Evolutionary conservation across 495 filamentous ascomycete species (phyloP), one percentile per base, ranked within the genome.

Genomic region (Recurvomyces mirabilis): DNA sequence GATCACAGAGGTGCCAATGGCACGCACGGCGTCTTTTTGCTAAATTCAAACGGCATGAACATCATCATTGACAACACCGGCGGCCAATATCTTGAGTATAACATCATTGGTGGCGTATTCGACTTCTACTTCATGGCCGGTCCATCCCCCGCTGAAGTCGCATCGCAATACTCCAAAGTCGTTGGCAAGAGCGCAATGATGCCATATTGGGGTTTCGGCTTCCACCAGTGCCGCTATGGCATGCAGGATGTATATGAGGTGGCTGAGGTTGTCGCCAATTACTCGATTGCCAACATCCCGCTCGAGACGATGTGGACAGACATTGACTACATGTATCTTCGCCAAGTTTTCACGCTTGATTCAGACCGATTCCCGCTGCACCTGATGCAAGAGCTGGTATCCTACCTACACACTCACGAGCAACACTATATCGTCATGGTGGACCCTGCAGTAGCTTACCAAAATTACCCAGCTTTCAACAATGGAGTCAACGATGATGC

Each of bases 21-120:
- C 13, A 81, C 83, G 2, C 86, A 93, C 57, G 87, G 81, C 30
- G 86, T 91, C 17, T 84, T 93, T 61, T 66, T 91, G 38, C 62
- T 87, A 23, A 88, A 85, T 60, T 81, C 77, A 31, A 84, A 87
- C 54, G 87, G 85, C 12, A 89, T 93, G 82, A 86, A 93, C 48
- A 69, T 94, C 65, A 81, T 82, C 53, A 81, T 93, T 65, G 72
- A 84, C 60, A 73, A 78, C 51, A 73, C 69, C 12, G 62, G 65
- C 22, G 61, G 68, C 17, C 82, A 87, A 54, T 89, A 81, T 49
- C 70, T 93, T 24, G 82, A 93, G 63, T 93, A 89, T 65, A 87
- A 91, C 54, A 75, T 74, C 18, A 65, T 93, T 1, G 84, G 85
- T 31, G 87, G 87, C 19, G 70, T 91, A 13, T 46, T 94, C 7